A percentile compares a stretch with the other conserved stretches of the same genome.
phyloP scores from a whole-genome alignment of 495 filamentous ascomycete genomes.

The Letharia lupina region DNA sequence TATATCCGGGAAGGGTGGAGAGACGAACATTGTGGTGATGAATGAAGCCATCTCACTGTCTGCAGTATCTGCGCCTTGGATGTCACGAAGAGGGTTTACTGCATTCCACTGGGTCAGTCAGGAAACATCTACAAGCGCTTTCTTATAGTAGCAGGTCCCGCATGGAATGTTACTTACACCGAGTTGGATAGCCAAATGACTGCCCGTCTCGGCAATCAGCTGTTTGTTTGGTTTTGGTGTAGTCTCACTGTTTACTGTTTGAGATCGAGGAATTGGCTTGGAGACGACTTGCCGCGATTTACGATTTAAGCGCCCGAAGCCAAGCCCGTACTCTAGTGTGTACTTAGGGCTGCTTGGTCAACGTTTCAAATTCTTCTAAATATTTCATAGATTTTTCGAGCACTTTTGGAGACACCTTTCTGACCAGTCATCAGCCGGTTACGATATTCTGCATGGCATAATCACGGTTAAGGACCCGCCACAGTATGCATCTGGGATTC shows the following conservation, averaged over 20 bases:
- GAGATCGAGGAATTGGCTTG: neutral
- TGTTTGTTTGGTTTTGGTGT: no score
- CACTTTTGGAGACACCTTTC: neutral
- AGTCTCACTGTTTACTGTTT: neutral
- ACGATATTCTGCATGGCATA: neutral
- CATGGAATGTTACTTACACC: constrained; percentile 6
- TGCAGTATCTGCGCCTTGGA: neutral
- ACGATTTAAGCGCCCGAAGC: neutral
- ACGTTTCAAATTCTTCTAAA: no score
- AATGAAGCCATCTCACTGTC: constrained; percentile 49
- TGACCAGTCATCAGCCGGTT: neutral
- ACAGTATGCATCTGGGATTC: neutral
- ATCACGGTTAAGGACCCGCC: neutral
- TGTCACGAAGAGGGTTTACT: constrained; percentile 2
- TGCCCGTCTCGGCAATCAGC: neutral
- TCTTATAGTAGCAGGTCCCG: neutral
- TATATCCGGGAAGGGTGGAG: constrained; percentile 31
- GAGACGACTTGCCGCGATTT: neutral
- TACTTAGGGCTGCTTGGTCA: no score
- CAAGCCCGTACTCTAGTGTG: no score
- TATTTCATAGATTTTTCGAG: no score
- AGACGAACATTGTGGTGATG: constrained; percentile 64
- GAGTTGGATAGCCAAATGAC: neutral
- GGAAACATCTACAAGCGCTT: constrained; percentile 1
- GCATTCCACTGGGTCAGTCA: constrained; percentile 17